These are phyloP conservation scores for Cercospora beticola DNA, from an alignment of 2,329 filamentous ascomycete genomes.

Conservation along the genomic window DNA sequence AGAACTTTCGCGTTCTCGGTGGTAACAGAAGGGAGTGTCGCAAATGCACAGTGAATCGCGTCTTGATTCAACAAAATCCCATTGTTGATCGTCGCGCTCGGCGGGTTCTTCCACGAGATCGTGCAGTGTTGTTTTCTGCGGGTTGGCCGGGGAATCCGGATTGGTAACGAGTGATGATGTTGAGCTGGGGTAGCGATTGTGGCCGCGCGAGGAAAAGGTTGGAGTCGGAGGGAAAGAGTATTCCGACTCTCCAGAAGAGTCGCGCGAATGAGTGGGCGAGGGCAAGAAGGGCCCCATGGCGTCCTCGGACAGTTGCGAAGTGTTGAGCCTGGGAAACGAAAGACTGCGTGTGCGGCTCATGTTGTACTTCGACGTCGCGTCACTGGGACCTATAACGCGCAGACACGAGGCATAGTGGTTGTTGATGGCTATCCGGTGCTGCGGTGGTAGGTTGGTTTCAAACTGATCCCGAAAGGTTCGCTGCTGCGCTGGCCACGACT, in stretches of 20 bases:
- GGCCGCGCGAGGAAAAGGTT: conserved; percentile 64
- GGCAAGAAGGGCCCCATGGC: conserved; percentile 23
- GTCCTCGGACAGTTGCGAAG: conserved; percentile 24
- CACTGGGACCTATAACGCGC: conserved; percentile 20
- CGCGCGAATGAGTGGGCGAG: conserved; percentile 37
- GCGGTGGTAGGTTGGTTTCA: conserved; percentile 21
- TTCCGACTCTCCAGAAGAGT: conserved; percentile 54
- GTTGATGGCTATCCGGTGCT: conserved; percentile 5
- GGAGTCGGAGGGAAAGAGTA: conserved; percentile 69
- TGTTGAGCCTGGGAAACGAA: conserved; percentile 29
- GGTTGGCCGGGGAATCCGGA: conserved; percentile 56
- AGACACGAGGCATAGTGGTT: conserved; percentile 27
- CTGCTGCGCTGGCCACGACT: conserved; percentile 27
- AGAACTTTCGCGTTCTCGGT: conserved; percentile 41
- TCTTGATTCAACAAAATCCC: conserved; percentile 35
- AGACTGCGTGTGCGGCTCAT: conserved; percentile 35
- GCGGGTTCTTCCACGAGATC: conserved; percentile 82
- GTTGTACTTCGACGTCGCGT: conserved; percentile 23
- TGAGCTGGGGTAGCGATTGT: conserved; percentile 69
- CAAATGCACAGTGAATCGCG: conserved; percentile 66
- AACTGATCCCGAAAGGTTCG: conserved; percentile 10
- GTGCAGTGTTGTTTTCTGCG: conserved; percentile 62
- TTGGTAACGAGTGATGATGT: conserved; percentile 72
- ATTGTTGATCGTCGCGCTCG: conserved; percentile 61
- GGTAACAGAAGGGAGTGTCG: conserved; percentile 60